phyloP scores from a whole-genome alignment of 1,284 basidiomycete species.

The Schizophyllum amplum region DNA sequence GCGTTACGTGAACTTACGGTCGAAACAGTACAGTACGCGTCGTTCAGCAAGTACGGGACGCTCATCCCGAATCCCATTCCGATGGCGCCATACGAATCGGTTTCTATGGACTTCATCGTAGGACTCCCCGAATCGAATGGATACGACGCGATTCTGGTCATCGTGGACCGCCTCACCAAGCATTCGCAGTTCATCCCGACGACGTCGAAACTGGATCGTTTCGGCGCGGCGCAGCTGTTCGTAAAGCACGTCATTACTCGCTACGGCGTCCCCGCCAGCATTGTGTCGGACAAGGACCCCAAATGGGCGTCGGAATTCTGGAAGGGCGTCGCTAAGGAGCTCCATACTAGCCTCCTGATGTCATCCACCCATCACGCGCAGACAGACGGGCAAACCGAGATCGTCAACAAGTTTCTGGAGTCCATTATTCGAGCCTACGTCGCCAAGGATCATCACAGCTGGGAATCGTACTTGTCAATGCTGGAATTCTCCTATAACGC shows the following conservation, averaged over 20 bases:
- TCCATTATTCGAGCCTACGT: conserved; percentile 14
- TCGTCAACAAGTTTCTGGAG: conserved; percentile 19
- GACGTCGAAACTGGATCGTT: background rate
- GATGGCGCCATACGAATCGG: conserved; percentile 9
- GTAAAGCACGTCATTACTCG: conserved; percentile 2
- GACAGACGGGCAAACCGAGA: conserved; percentile 16
- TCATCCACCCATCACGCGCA: conserved; percentile 24
- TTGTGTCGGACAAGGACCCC: conserved; percentile 9
- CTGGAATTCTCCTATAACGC: conserved; percentile 15
- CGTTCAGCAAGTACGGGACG: background rate
- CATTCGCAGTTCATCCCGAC: background rate
- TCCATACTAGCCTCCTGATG: conserved; percentile 17
- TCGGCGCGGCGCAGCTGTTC: conserved; percentile 6
- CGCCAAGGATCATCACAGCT: conserved; percentile 20
- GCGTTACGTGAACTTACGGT: too few relatives aligned
- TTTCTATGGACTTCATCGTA: conserved; percentile 4
- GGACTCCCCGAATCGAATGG: background rate
- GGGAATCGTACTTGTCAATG: conserved; percentile 18
- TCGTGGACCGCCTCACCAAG: background rate
- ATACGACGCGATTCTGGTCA: background rate
- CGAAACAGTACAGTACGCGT: too few relatives aligned
- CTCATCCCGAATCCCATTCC: conserved; percentile 12
- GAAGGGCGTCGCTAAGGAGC: conserved; percentile 5
- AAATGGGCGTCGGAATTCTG: conserved; percentile 9
- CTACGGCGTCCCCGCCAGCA: conserved; percentile 6